Base-by-base conservation (phyloP, 1,284 basidiomycete genomes). In the Boletus calvinii region DNA sequence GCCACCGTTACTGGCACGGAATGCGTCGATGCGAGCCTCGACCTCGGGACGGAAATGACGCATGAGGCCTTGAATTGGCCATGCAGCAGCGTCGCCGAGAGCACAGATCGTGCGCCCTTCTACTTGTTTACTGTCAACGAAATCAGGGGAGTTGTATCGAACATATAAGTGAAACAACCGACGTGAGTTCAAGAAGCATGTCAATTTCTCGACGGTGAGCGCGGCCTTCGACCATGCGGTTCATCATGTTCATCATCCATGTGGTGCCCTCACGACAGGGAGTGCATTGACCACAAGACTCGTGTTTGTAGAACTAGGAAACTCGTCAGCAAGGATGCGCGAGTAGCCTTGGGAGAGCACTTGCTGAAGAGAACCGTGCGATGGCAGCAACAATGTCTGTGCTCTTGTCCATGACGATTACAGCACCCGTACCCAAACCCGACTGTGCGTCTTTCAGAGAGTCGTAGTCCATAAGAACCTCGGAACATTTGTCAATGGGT, bases 241-340 rank as follows among this genome's bases (percentile, higher is more conserved):
- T 83, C 94, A 97, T 97, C 91, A 97, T 96, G 74, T 97, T 96
- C 83, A 90, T 92, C 90, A 98, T 92, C 94, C 94, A 97, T 0
- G 92, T 95, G 3, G 94, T 97, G 44, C 94, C 94, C 70, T 97
- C 94, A 62, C 94, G 79, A 72, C 95, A 98, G 2, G 95, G 95
- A 6, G 96, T 98, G 70, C 95, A 99, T 72, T 98, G 97, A 20
- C 97, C 97, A 66, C 96, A 99, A 5, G 93, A 96, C 72, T 98
- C 97, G 76, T 98, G 96, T 74, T 98, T 97, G 79, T 97, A 97
- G 75, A 97, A 96, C 78, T 87, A 43, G 12, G 43, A 17, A 41
- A 50, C 6, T 36, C 10, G 53, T 54, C 30, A 57, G 24, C 3
- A 13, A n/a, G 13, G 17, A 29, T 17, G 29, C 2, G 12, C 1